A percentile compares a stretch with the other conserved stretches of the same genome.
phyloP scores from a whole-genome alignment of 2,329 filamentous ascomycete species.

The Trichoderma gracile region DNA sequence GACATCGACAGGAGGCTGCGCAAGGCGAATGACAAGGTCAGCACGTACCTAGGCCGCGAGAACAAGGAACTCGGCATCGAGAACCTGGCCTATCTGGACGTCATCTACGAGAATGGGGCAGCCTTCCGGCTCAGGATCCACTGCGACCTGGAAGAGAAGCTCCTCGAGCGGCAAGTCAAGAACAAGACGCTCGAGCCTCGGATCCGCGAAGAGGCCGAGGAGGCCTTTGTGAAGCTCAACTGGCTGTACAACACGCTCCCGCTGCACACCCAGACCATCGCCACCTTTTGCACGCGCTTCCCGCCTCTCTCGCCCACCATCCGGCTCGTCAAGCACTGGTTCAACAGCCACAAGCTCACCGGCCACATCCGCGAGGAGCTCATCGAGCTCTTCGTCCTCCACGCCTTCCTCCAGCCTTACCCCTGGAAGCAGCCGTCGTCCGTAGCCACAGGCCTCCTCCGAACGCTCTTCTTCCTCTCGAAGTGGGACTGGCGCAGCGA shows the following conservation, averaged over 20 bases:
- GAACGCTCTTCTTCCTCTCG: constrained; percentile 76
- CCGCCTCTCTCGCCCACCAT: constrained; percentile 79
- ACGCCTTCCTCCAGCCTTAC: constrained; percentile 76
- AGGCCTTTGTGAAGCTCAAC: constrained; percentile 69
- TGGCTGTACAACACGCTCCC: constrained; percentile 71
- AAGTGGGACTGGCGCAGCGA: constrained; percentile 90
- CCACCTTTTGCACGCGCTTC: constrained; percentile 77
- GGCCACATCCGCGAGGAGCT: constrained; percentile 77
- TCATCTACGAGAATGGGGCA: constrained; percentile 70
- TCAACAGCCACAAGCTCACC: constrained; percentile 75
- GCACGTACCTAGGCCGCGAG: constrained; percentile 76
- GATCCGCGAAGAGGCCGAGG: constrained; percentile 67
- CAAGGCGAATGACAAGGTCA: constrained; percentile 59
- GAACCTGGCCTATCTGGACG: constrained; percentile 81
- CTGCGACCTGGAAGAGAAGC: constrained; percentile 79
- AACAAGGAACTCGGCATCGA: constrained; percentile 67
- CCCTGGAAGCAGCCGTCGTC: constrained; percentile 80
- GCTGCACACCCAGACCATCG: constrained; percentile 77
- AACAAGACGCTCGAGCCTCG: constrained; percentile 68
- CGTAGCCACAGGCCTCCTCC: constrained; percentile 75
- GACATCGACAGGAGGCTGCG: constrained; percentile 71
- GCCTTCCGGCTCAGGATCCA: constrained; percentile 85
- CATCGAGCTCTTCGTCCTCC: constrained; percentile 78
- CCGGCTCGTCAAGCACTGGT: constrained; percentile 86
- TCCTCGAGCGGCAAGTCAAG: constrained; percentile 77